Base-by-base conservation (phyloP, 2,329 filamentous ascomycete genomes). In the Gaeumannomyces sp. region DNA sequence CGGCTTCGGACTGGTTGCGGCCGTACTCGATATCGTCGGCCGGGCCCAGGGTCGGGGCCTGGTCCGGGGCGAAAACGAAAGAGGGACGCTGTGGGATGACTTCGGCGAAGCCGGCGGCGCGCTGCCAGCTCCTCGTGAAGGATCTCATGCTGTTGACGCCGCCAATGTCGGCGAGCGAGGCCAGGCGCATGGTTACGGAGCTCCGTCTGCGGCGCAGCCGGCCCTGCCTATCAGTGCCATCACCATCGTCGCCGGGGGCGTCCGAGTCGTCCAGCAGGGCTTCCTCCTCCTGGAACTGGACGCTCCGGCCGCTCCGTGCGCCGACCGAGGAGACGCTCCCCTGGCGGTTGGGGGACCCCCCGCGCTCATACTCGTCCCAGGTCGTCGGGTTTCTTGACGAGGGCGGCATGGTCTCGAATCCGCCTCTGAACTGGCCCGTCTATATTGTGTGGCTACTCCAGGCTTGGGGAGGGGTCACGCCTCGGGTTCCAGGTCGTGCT, bases 141-240 rank as follows among this genome's bases (percentile, higher is more conserved):
- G 93, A 96, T 72, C 95, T 89, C 71, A 98, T 90, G 76, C 91
- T 96, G 80, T 98, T 98, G 67, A 93, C 89, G 62, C 94, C 94
- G 68, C 94, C 95, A 61, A 91, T 89, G 67, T 96, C 88, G 69
- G 84, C 81, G 64, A 89, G 74, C 64, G 81, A 80, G 31, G 83
- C 77, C 50, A 91, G 76, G 45, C 82, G 81, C 67, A 84, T 80
- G 38, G 82, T 83, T 56, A 85, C 78, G 8, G 86, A 89, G 67
- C 61, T 56, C 45, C 61, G 76, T 71, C 77, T 74, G 60, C 73
- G 73, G 64, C 74, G 71, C 31, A 73, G 70, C 6, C 67, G 19
- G 22, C 61, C 61, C 14, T 25, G 25, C 61, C 61, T 57, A 29
- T 62, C 61, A 22, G 19, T 56, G 33, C 33, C 33, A 27, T 62